Conservation (phyloP, 1,139 yeast genomes). For the Insectozyma bohioensis region DNA sequence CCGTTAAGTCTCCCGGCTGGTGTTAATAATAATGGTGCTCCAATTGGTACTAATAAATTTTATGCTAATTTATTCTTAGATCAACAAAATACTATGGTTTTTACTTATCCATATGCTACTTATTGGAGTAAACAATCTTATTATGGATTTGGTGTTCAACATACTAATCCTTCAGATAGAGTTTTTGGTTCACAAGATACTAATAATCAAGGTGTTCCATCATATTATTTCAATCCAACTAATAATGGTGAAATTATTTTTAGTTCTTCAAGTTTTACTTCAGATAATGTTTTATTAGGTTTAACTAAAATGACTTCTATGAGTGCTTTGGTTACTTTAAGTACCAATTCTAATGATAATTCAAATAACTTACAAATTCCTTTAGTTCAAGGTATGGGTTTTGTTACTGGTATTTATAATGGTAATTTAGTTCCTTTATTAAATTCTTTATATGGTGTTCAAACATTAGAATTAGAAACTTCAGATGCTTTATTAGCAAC, state of each 20-base stretch:
- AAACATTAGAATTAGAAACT: slow-evolving; percentile 45
- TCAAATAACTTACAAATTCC: slow-evolving; percentile 39
- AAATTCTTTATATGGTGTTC: slow-evolving; percentile 54
- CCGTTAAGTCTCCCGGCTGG: slow-evolving; percentile 53
- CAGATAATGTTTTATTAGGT: slow-evolving; percentile 33
- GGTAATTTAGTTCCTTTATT: slow-evolving; percentile 54
- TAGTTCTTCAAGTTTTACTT: slow-evolving; percentile 51
- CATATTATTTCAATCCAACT: slow-evolving; percentile 56
- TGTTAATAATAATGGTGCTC: slow-evolving; percentile 43
- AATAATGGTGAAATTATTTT: slow-evolving; percentile 52
- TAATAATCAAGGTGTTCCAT: slow-evolving; percentile 20
- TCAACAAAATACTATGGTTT: slow-evolving; percentile 59
- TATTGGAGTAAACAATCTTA: slow-evolving; percentile 50
- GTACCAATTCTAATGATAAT: slow-evolving; percentile 24
- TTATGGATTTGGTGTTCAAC: slow-evolving; percentile 70
- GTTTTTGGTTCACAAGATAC: slow-evolving; percentile 59
- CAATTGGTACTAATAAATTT: slow-evolving; percentile 80
- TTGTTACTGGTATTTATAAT: slow-evolving; percentile 63
- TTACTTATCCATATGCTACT: slow-evolving; percentile 82
- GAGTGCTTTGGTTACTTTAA: slow-evolving; percentile 54
- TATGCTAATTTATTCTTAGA: slow-evolving; percentile 76
- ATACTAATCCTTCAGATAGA: slow-evolving; percentile 54
- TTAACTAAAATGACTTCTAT: slow-evolving; percentile 53
- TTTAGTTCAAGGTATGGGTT: slow-evolving; percentile 76
- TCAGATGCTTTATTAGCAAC: slow-evolving; percentile 38